Conservation (phyloP, 1,284 basidiomycete species). For the Ceratobasidium sp. region DNA sequence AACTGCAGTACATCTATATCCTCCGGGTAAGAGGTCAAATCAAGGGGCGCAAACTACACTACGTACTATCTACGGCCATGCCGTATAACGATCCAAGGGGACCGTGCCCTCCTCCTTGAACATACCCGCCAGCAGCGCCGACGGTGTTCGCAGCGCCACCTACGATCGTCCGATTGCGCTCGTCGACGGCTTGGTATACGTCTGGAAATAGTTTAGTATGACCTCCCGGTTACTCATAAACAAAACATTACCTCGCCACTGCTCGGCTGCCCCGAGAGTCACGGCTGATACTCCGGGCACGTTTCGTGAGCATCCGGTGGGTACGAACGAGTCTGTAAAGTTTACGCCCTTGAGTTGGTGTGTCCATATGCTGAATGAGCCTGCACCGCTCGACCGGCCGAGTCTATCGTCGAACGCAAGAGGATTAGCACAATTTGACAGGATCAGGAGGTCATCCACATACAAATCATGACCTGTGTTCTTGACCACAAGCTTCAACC, state of each 20-base stretch:
- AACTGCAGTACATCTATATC: constrained; percentile 23
- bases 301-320: neutral
- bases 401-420: constrained; percentile 10
- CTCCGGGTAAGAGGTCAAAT: too few species aligned
- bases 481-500: constrained; percentile 2
- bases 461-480: constrained; percentile 25
- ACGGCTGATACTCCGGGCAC: constrained; percentile 30
- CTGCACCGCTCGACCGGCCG: constrained; percentile 41
- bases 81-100: constrained; percentile 29
- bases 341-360: neutral
- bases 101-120: constrained; percentile 35
- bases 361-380: constrained; percentile 45
- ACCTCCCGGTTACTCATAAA: constrained; percentile 25
- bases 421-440: neutral
- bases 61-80: constrained; percentile 43
- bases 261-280: neutral
- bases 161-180: neutral
- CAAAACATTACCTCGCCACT: constrained; percentile 21
- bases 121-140: too few species aligned
- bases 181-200: constrained; percentile 30
- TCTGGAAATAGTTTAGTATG: constrained; percentile 8
- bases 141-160: too few species aligned
- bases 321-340: constrained; percentile 43
- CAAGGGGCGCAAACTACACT: neutral
- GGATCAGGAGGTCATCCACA: neutral